These are phyloP conservation scores for Acacia acuminata DNA, from an alignment of 306 rosid species.

Conservation along the genomic window DNA sequence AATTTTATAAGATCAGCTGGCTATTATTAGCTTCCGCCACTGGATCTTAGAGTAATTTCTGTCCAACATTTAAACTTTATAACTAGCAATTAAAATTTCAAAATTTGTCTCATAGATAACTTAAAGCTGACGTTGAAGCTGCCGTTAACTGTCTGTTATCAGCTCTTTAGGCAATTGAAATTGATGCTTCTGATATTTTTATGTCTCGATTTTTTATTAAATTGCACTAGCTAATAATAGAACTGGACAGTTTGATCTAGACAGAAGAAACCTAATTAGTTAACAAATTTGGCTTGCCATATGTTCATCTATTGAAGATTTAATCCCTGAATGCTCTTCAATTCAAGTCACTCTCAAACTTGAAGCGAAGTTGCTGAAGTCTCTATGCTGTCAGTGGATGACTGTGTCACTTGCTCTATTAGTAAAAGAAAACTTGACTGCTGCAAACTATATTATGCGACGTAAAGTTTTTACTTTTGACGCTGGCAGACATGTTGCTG, in stretches of 20 bases:
- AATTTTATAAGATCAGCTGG: too few relatives aligned
- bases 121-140: background rate
- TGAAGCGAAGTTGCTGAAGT: background rate
- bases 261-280: background rate
- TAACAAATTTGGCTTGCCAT: background rate
- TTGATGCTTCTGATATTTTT: background rate
- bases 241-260: background rate
- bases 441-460: background rate
- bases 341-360: background rate
- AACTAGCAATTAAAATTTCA: background rate
- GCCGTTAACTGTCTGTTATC: background rate
- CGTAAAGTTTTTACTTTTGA: background rate
- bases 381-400: background rate
- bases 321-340: background rate
- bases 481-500: background rate
- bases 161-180: background rate
- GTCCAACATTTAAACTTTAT: background rate
- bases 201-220: background rate
- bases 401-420: background rate
- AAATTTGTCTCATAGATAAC: background rate
- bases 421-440: background rate
- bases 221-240: background rate
- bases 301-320: background rate
- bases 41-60: conserved; percentile 77
- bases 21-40: too few relatives aligned